Percentiles rank a stretch among this genome's conserved stretches.
phyloP scores from a whole-genome alignment of 2,329 filamentous ascomycete genomes.

The Orbilia oligospora region DNA sequence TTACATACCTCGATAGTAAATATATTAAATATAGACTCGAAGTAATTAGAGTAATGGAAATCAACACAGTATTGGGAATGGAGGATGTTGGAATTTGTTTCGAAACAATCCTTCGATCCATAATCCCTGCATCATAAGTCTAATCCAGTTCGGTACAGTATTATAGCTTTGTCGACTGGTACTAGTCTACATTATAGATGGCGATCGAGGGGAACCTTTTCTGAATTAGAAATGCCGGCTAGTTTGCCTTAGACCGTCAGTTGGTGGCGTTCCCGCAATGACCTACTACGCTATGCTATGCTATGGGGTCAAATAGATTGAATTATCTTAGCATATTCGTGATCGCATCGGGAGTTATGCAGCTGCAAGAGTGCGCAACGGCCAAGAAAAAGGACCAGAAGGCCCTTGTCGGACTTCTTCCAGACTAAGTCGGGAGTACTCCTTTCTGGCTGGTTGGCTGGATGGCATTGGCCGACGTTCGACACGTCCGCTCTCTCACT shows the following conservation, averaged over 20 bases:
- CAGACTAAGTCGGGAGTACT: slow-evolving; percentile 17
- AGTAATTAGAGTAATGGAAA: background rate
- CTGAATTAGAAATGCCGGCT: slow-evolving; percentile 9
- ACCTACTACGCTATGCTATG: background rate
- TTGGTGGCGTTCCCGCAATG: slow-evolving; percentile 36
- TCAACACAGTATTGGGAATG: background rate
- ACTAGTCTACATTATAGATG: background rate
- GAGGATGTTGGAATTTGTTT: background rate
- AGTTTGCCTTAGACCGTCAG: slow-evolving; percentile 29
- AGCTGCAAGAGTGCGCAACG: slow-evolving; percentile 6
- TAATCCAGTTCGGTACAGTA: too few species aligned
- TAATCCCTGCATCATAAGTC: background rate
- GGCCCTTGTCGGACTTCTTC: slow-evolving; percentile 20
- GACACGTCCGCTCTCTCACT: slow-evolving; percentile 17
- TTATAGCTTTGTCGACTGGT: too few species aligned
- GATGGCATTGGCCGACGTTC: slow-evolving; percentile 24
- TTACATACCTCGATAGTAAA: too few species aligned
- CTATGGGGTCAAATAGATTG: background rate
- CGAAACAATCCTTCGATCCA: background rate
- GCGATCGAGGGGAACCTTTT: background rate
- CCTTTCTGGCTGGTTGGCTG: slow-evolving; percentile 1
- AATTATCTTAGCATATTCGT: background rate
- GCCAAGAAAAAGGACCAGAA: slow-evolving; percentile 11
- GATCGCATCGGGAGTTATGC: slow-evolving; percentile 36
- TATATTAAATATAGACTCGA: too few species aligned